Evolutionary conservation across 768 basidiomycete species (phyloP).

Genomic region (Chalciporus chontae): DNA sequence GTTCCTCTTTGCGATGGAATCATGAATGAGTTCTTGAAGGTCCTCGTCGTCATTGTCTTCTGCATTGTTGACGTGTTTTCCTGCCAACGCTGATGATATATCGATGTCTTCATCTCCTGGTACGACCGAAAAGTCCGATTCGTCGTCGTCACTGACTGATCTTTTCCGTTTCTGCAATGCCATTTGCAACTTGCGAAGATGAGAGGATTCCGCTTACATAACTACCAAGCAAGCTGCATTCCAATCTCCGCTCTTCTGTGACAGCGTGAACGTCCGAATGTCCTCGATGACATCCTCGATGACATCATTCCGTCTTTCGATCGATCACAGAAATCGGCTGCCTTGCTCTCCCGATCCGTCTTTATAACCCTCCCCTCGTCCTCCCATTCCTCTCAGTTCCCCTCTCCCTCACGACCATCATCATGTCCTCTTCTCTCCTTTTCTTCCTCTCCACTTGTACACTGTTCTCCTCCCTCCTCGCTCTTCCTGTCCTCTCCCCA

Average conservation of each 20-base stretch:
- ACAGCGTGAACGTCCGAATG: background rate
- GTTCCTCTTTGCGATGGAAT: slow-evolving; percentile 69
- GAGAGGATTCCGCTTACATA: background rate
- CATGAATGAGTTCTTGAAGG: slow-evolving; percentile 60
- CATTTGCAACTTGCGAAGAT: slow-evolving; percentile 27
- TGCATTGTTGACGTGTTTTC: slow-evolving; percentile 31
- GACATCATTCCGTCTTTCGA: background rate
- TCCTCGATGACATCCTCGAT: too few species aligned
- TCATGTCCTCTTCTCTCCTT: slow-evolving; percentile 14
- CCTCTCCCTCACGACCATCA: slow-evolving; percentile 13
- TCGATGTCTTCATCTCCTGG: slow-evolving; percentile 45
- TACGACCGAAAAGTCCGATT: slow-evolving; percentile 12
- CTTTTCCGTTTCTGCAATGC: slow-evolving; percentile 30
- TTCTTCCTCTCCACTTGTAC: slow-evolving; percentile 11
- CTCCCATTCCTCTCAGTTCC: background rate
- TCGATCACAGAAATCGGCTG: background rate
- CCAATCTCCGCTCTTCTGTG: background rate
- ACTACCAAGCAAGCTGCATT: background rate
- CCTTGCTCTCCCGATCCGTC: background rate
- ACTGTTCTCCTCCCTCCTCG: slow-evolving; percentile 27
- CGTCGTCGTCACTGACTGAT: slow-evolving; percentile 10
- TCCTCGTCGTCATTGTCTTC: slow-evolving; percentile 48
- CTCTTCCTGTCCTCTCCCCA: slow-evolving; percentile 25
- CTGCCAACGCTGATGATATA: slow-evolving; percentile 58
- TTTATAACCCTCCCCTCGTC: slow-evolving; percentile 5